phyloP scores from a whole-genome alignment of 2,329 filamentous ascomycete genomes.

The Aspergillus sergii region DNA sequence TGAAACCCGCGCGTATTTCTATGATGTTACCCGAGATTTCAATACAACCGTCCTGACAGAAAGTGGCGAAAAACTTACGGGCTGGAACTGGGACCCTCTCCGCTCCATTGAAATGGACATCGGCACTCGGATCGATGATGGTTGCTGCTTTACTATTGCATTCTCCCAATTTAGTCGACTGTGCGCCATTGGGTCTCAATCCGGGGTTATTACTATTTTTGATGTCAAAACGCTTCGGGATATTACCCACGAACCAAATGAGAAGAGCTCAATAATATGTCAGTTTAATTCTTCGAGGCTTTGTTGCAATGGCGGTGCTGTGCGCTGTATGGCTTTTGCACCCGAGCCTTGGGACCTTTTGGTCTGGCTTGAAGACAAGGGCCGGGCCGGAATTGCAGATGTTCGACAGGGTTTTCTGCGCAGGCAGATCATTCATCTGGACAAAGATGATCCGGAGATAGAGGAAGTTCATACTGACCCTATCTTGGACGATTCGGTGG shows the following conservation, averaged over 20 bases:
- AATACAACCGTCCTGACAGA: constrained; percentile 30
- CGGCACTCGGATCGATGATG: constrained; percentile 42
- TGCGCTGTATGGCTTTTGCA: constrained; percentile 89
- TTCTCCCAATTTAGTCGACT: constrained; percentile 53
- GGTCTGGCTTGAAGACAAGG: constrained; percentile 88
- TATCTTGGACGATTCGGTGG: constrained; percentile 30
- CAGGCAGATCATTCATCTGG: constrained; percentile 45
- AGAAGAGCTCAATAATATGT: constrained; percentile 61
- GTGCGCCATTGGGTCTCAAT: constrained; percentile 54
- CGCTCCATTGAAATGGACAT: constrained; percentile 44
- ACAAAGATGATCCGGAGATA: constrained; percentile 35
- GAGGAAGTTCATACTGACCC: constrained; percentile 37
- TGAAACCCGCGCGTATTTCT: constrained; percentile 82
- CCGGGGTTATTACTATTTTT: constrained; percentile 50
- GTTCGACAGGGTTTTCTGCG: constrained; percentile 49
- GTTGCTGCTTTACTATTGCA: constrained; percentile 51
- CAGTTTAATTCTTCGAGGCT: constrained; percentile 78
- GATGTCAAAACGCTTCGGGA: constrained; percentile 40
- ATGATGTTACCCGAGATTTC: constrained; percentile 52
- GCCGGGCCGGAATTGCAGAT: constrained; percentile 51
- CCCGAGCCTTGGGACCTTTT: constrained; percentile 87
- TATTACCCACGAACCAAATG: constrained; percentile 22
- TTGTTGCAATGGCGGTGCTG: constrained; percentile 70
- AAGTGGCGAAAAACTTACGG: constrained; percentile 37
- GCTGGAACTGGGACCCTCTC: constrained; percentile 46